Base-by-base conservation (phyloP, 768 basidiomycete genomes). In the Rhizopogon vesiculosus region DNA sequence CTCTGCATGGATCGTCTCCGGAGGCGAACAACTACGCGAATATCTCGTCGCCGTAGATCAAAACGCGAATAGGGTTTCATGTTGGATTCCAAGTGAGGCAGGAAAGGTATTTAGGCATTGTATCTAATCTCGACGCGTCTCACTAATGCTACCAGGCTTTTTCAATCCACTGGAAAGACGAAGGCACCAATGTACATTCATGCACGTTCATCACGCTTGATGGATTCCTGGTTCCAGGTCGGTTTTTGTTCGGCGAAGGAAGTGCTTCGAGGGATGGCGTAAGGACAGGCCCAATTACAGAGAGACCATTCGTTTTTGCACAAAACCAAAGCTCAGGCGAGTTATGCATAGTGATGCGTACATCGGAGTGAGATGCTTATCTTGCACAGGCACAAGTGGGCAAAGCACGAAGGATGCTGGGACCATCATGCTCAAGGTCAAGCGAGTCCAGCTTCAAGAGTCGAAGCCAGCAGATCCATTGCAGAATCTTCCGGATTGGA, bases 191-290 rank as follows among this genome's bases (percentile, higher is more conserved):
- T 29, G 64, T 81, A 6, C 76, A 81, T 52, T 81, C 83, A 3
- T 86, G 83, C 55, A 70, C 78, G 0, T 88, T 78, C 62, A 81
- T 90, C 19, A 74, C 72, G n/a, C 69, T 89, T 7, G 88, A 89
- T 62, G 87, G 86, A 3, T 74, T 79, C 51, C 68, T 76, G 3
- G 81, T 84, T 2, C 81, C 87, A 1, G 88, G 87, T 5, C 71
- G 80, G 15, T 88, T 86, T 61, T 64, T 88, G 16, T 76, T 72
- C 31, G 87, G 87, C 5, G 54, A 68, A 13, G 87, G 87, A 0
- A 69, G 72, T n/a, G 68, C 84, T 16, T 78, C 63, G n/a, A 76
- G 86, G 31, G 64, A 72, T 50, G 83, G 81, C 1, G 69, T 86
- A 7, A 74, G 86, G 35, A 77, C 80, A 0, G 80, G 81, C 4